phyloP scores from a whole-genome alignment of 352 stramenopile genomes.

The Peronospora destructor region DNA sequence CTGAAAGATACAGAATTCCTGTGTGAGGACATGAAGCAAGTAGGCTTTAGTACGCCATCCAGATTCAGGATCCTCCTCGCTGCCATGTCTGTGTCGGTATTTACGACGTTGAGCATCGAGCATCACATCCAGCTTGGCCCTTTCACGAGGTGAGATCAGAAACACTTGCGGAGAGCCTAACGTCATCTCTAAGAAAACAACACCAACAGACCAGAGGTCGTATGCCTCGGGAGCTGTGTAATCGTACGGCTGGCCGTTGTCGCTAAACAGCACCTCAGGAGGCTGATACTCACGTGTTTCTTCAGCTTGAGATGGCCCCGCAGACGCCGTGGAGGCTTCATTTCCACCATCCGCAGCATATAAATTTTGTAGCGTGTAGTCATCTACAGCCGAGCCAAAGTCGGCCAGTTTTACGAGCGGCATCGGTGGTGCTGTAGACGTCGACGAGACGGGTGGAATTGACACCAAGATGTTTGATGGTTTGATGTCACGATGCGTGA shows the following conservation, averaged over 20 bases:
- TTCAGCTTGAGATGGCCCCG: constrained; percentile 84
- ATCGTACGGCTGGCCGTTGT: constrained; percentile 54
- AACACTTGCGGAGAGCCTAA: constrained; percentile 90
- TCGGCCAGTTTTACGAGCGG: constrained; percentile 76
- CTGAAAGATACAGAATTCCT: constrained; percentile 84
- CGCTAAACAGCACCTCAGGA: constrained; percentile 84
- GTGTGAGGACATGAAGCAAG: constrained; percentile 66
- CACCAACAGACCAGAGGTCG: constrained; percentile 90
- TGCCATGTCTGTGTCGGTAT: constrained; percentile 23
- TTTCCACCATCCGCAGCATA: constrained; percentile 57
- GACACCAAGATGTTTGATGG: constrained; percentile 75
- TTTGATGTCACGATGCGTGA: constrained; percentile 88
- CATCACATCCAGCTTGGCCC: constrained; percentile 85
- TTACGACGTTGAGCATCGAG: constrained; percentile 38
- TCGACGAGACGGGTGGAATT: constrained; percentile 14
- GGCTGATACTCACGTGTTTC: constrained; percentile 93
- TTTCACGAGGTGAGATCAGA: constrained; percentile 75
- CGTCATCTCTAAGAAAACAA: constrained; percentile 94
- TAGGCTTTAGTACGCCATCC: constrained; percentile 50
- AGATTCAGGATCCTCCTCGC: constrained; percentile 12
- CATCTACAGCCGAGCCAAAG: constrained; percentile 84
- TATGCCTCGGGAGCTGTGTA: constrained; percentile 61
- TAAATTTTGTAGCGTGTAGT: constrained; percentile 65
- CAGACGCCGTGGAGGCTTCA: constrained; percentile 36
- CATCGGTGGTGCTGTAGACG: constrained; percentile 12